Conservation (phyloP, 2,329 filamentous ascomycete species). For the Ceratocystis smalleyi region DNA sequence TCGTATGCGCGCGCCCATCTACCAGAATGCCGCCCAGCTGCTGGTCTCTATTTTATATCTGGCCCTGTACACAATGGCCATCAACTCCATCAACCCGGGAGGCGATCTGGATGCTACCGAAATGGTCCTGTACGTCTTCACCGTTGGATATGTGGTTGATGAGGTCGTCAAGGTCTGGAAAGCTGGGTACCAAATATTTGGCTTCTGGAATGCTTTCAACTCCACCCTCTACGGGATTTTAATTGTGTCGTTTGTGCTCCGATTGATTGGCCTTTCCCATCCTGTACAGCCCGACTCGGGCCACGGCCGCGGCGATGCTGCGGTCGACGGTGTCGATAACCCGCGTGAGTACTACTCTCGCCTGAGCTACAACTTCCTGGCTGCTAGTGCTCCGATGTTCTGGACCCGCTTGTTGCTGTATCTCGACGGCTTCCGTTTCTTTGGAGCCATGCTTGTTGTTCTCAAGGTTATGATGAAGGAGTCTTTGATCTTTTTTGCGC, state of each 20-base stretch:
- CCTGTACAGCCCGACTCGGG: constrained; percentile 24
- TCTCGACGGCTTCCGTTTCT: constrained; percentile 85
- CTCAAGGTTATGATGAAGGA: constrained; percentile 91
- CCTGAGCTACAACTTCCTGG: constrained; percentile 84
- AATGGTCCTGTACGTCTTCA: constrained; percentile 76
- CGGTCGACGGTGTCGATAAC: neutral
- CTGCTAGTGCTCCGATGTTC: constrained; percentile 90
- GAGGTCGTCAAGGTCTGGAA: constrained; percentile 86
- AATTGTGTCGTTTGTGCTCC: constrained; percentile 59
- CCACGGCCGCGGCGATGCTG: neutral
- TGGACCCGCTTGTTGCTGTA: constrained; percentile 88
- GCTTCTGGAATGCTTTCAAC: constrained; percentile 98
- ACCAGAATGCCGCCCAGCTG: constrained; percentile 83
- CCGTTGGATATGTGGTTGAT: constrained; percentile 76
- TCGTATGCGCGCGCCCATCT: constrained; percentile 79
- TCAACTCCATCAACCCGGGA: constrained; percentile 80
- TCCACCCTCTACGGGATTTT: constrained; percentile 64
- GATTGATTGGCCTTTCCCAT: constrained; percentile 62
- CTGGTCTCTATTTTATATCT: constrained; percentile 72
- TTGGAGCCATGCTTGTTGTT: constrained; percentile 94
- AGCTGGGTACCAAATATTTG: constrained; percentile 75
- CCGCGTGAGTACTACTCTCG: constrained; percentile 51
- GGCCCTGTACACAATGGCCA: constrained; percentile 70
- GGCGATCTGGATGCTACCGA: constrained; percentile 79
- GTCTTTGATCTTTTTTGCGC: constrained; percentile 88